Conservation (phyloP, 208 protist species). For the Trypanosoma melophagium region DNA sequence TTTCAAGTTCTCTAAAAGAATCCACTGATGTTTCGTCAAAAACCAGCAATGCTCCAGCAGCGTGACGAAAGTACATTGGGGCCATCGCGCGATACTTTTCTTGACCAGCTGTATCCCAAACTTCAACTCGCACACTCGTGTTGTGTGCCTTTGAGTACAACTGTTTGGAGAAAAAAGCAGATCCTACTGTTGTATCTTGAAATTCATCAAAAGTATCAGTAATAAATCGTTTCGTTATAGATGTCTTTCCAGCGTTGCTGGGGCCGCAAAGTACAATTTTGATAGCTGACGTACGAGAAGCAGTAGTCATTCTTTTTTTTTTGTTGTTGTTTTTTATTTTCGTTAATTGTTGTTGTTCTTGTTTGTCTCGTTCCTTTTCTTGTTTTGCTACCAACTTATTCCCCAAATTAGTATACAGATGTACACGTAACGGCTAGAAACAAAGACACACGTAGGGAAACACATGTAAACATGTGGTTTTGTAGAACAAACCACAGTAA, state of each 20-base stretch:
- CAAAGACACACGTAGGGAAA: too few species aligned
- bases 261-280: slow-evolving; percentile 27
- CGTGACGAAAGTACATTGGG: slow-evolving; percentile 46
- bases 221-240: slow-evolving; percentile 19
- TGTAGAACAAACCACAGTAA: too few species aligned
- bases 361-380: too few species aligned
- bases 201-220: slow-evolving; percentile 16
- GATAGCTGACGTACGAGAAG: background rate
- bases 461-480: too few species aligned
- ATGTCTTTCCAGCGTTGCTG: slow-evolving; percentile 24
- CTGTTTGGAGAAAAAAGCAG: slow-evolving; percentile 22
- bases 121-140: slow-evolving; percentile 9
- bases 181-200: slow-evolving; percentile 19
- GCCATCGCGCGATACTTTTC: slow-evolving; percentile 46
- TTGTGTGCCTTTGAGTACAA: slow-evolving; percentile 8
- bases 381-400: too few species aligned
- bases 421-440: too few species aligned
- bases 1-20: slow-evolving; percentile 20
- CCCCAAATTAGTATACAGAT: too few species aligned
- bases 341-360: background rate
- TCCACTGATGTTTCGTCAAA: slow-evolving; percentile 39
- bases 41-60: slow-evolving; percentile 38
- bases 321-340: background rate
- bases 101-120: slow-evolving; percentile 51
- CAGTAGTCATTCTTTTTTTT: background rate